Base-by-base conservation (phyloP, 805 yeast species). In the Candida wancherniae region DNA sequence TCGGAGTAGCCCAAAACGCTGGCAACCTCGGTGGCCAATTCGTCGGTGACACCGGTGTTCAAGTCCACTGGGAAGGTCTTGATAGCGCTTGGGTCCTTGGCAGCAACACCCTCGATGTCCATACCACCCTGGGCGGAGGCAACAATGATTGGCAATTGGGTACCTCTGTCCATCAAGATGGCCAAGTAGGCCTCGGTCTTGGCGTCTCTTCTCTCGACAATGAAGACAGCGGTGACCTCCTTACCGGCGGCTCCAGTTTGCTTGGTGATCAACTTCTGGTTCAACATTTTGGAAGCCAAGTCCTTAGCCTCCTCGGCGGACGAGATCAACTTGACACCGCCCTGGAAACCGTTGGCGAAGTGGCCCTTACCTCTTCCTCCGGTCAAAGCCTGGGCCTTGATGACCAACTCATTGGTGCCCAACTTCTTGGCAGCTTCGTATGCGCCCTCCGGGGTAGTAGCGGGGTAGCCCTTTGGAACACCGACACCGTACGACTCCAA, bases 281-380 rank as follows among this genome's bases (percentile, higher is more conserved):
- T 73, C 56, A 92, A 71, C 96, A 90, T 88, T 64, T 88, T 79
- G 48, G 70, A 74, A 36, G 97, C 92, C 53, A 84, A 72, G 57
- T 81, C 82, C 61, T 71, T 73, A 38, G 94, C 96, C 69, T 90
- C 88, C 55, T 81, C 82, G 25, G 96, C 79, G 36, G 88, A 70
- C 36, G 80, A 70, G 49, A 85, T 84, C 64, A 92, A 73, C 68
- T 86, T 83, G 53, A 92, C 96, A 71, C 98, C 99, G 30, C 97
- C 95, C 69, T 90, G 79, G 58, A 85, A 77, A 31, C 98, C 98
- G 51, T 79, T 80, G 67, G 88, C 96, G 47, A 92, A 88, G 64
- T 85, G 88, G 44, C 99, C 99, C 66, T 92, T 92, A 67, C 99
- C 99, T 68, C 99, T 81, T 57, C 99, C 99, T 68, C 99, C 99